A percentile compares a stretch with the other conserved stretches of the same genome.
These are phyloP conservation scores for Fusarium sp. DNA, from an alignment of 2,329 filamentous ascomycete species.

Conservation along the genomic window DNA sequence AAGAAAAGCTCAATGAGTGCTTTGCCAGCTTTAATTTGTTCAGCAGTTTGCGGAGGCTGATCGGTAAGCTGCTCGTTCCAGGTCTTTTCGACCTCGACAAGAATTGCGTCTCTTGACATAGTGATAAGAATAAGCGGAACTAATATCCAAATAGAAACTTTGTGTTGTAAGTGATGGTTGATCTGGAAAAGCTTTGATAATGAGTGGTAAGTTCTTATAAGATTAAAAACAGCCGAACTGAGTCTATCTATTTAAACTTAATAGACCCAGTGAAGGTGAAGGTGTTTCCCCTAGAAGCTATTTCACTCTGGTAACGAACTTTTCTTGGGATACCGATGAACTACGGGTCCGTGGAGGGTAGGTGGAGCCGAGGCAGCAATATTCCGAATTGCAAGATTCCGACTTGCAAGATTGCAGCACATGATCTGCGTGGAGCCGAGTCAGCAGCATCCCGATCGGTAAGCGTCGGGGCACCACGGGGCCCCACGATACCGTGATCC, in stretches of 20 bases:
- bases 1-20: not conserved
- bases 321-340: too few species aligned
- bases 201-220: not conserved
- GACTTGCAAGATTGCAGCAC: not conserved
- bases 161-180: not conserved
- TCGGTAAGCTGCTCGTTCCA: not conserved
- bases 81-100: not conserved
- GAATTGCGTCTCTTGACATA: not conserved
- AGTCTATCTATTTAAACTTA: not conserved
- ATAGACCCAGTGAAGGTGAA: not conserved
- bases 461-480: not conserved
- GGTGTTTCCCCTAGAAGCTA: too few species aligned
- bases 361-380: not conserved
- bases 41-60: not conserved
- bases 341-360: not conserved
- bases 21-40: not conserved
- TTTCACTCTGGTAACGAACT: too few species aligned
- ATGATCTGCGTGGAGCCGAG: not conserved
- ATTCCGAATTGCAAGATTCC: not conserved
- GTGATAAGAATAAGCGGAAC: not conserved
- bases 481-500: not conserved
- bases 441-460: not conserved
- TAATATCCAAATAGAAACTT: not conserved
- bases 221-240: too few species aligned
- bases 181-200: not conserved